Base-by-base conservation (phyloP, 1,284 basidiomycete genomes). In the Porodaedalea pini region DNA sequence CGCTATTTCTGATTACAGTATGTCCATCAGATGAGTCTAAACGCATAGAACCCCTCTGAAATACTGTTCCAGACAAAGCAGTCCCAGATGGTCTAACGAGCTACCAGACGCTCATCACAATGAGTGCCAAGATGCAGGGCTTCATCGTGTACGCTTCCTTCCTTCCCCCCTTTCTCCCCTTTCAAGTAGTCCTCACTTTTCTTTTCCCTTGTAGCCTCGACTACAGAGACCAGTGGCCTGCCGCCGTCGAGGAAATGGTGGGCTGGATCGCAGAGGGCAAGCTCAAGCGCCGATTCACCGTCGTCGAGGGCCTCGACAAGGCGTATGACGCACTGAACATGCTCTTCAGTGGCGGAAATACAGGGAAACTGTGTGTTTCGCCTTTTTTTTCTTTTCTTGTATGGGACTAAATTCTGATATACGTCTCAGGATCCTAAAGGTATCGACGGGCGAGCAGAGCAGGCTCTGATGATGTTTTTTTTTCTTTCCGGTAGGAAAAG, bases 1-100 rank as follows among this genome's bases (percentile, higher is more conserved):
- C 56, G 90, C 89, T 45, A 95, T 97, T 58, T 88, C 88, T 34
- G 78, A 78, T 21, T 90, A 90, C 65, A 90, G 87, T 88, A 60
- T 51, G 82, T 68, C 4, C 25, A 47, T 58, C 48, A 34, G 39
- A n/a, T 53, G 25, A 36, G 3, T 51, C 4, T 36, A 8, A 50
- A 21, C 23, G 1, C 36, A 11, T 7, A 3, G n/a, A 15, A 34
- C 6, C 29, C 13, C n/a, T 15, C 17, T 27, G 17, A 6, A 21
- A 19, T 32, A 44, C 34, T 25, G 34, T 8, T 23, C 1, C 57
- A 87, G 85, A 86, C 62, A 66, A 74, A 31, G 51, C 69, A 3
- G 79, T 76, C 59, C 83, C 86, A 3, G 77, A 75, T 58, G 86
- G 86, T 10, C 72, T 90, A 11, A 73, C 78, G 55, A 76, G 77